Conservation (phyloP, 495 filamentous ascomycete genomes). For the Tuber aestivum region DNA sequence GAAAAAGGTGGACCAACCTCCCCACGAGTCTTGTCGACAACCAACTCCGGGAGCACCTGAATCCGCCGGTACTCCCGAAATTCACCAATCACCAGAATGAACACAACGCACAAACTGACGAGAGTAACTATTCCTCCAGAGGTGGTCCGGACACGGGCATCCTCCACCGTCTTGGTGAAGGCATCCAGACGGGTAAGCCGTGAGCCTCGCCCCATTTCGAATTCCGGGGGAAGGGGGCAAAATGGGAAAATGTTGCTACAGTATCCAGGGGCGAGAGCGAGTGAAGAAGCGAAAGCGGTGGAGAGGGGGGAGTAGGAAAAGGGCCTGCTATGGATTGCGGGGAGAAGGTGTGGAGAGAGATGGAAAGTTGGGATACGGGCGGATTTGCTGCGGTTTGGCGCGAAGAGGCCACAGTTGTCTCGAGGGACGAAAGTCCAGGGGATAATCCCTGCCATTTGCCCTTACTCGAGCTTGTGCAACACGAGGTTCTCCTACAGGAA, state of each 20-base stretch:
- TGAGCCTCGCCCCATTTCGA: slow-evolving; percentile 48
- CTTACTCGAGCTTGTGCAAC: not conserved
- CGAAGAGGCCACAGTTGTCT: slow-evolving; percentile 40
- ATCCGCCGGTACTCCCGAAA: slow-evolving; percentile 88
- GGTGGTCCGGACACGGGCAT: slow-evolving; percentile 95
- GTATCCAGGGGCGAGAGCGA: slow-evolving; percentile 5
- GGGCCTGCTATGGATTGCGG: not conserved
- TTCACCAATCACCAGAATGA: slow-evolving; percentile 90
- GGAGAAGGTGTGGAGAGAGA: not conserved
- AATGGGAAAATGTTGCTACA: not conserved
- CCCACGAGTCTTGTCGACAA: slow-evolving; percentile 87
- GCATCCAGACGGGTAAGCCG: slow-evolving; percentile 94
- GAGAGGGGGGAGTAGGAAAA: slow-evolving; percentile 11
- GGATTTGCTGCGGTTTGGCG: slow-evolving; percentile 9
- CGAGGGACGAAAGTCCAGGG: slow-evolving; percentile 3
- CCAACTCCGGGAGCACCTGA: slow-evolving; percentile 80
- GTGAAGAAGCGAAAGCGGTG: slow-evolving; percentile 8
- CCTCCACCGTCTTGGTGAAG: slow-evolving; percentile 97
- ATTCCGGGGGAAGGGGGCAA: slow-evolving; percentile 10
- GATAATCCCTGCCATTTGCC: not conserved
- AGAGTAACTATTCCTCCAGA: slow-evolving; percentile 94
- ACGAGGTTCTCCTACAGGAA: not conserved
- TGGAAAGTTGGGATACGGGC: slow-evolving; percentile 10
- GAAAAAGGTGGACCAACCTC: slow-evolving; percentile 52
- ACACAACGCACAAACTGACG: slow-evolving; percentile 72